phyloP scores from a whole-genome alignment of 169 alveolate species.

The Plasmodium ovale region DNA sequence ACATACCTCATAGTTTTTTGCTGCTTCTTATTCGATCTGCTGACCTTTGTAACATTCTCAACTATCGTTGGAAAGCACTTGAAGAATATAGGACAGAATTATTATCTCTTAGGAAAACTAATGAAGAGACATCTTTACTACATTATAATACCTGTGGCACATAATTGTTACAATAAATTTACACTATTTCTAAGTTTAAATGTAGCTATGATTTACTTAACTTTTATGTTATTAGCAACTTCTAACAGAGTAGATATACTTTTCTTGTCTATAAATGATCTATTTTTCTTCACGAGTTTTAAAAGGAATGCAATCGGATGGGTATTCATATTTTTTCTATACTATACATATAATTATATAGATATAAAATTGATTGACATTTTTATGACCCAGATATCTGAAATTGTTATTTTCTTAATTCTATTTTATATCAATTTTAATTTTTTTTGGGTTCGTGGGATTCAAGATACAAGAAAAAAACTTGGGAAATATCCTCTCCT shows the following conservation, averaged over 20 bases:
- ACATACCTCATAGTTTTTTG: slow-evolving; percentile 27
- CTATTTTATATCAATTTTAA: slow-evolving; percentile 50
- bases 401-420: slow-evolving; percentile 28
- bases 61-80: slow-evolving; percentile 35
- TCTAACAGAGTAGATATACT: slow-evolving; percentile 60
- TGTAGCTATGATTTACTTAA: slow-evolving; percentile 16
- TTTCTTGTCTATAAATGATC: slow-evolving; percentile 45
- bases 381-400: slow-evolving; percentile 15
- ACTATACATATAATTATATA: slow-evolving; percentile 17
- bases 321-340: slow-evolving; percentile 28
- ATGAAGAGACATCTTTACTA: slow-evolving; percentile 35
- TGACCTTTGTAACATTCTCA: slow-evolving; percentile 30
- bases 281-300: background rate
- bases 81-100: slow-evolving; percentile 33
- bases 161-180: slow-evolving; percentile 20
- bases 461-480: slow-evolving; percentile 40
- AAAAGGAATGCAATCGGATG: slow-evolving; percentile 6
- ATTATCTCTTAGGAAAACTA: slow-evolving; percentile 16
- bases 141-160: slow-evolving; percentile 38
- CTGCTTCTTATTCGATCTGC: slow-evolving; percentile 38
- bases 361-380: slow-evolving; percentile 19
- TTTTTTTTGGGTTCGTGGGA: slow-evolving; percentile 62
- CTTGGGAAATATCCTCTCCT: slow-evolving; percentile 11
- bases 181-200: slow-evolving; percentile 32
- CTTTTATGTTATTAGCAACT: slow-evolving; percentile 33